Conservation (phyloP, 2,329 filamentous ascomycete genomes). For the Emydomyces testavorans region DNA sequence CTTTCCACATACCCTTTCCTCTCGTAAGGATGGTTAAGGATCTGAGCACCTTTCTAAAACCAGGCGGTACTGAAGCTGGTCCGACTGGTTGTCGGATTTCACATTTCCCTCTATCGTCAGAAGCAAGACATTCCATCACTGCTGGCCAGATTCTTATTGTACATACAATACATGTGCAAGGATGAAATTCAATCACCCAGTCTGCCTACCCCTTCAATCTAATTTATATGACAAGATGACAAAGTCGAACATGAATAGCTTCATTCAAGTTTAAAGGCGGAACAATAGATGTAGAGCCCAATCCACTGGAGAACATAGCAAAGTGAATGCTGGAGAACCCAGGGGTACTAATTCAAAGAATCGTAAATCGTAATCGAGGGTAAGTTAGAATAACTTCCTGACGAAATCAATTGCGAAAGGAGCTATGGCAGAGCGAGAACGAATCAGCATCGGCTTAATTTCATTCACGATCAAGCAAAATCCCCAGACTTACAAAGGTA, state of each 20-base stretch:
- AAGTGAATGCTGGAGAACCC: too few relatives aligned
- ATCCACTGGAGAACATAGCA: background rate
- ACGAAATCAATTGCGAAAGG: conserved; percentile 42
- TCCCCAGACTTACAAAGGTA: conserved; percentile 47
- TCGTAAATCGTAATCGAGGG: background rate
- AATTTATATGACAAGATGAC: background rate
- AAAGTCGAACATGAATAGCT: background rate
- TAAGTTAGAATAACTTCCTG: conserved; percentile 36
- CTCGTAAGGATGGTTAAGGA: background rate
- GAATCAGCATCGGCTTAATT: background rate
- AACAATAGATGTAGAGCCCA: background rate
- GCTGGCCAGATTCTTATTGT: conserved; percentile 10
- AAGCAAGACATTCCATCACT: conserved; percentile 4
- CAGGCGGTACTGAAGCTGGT: background rate
- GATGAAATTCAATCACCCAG: conserved; percentile 3
- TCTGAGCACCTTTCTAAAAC: background rate
- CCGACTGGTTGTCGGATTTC: background rate
- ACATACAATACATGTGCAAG: conserved; percentile 13
- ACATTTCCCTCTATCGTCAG: conserved; percentile 1
- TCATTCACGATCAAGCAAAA: background rate
- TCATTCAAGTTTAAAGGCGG: background rate
- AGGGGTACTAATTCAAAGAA: background rate
- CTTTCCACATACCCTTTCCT: background rate
- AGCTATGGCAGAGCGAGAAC: conserved; percentile 23
- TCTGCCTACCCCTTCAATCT: background rate